Conservation (phyloP, 177 flowering plant genomes). For the Vitis hybrid region DNA sequence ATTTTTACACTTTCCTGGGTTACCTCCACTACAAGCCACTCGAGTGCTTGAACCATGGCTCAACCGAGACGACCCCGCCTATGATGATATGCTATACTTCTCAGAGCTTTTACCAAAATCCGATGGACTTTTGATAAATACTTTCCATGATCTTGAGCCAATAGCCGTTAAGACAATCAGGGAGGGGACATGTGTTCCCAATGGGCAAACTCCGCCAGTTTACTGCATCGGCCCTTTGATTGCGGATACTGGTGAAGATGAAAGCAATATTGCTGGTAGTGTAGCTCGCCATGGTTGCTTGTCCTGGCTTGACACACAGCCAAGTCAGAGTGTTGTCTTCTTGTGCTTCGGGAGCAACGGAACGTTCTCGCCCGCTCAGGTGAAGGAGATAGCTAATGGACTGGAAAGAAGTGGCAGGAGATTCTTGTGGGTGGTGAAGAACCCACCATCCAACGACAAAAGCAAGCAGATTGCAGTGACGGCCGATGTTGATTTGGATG, state of each 20-base stretch:
- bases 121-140: constrained; percentile 2
- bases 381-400: constrained; percentile 3
- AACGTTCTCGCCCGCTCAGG: not conserved
- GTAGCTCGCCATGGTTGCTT: not conserved
- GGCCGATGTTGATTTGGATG: no score
- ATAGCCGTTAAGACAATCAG: not conserved
- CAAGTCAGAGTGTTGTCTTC: constrained; percentile 7
- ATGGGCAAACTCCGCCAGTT: not conserved
- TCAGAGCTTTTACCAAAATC: not conserved
- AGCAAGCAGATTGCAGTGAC: not conserved
- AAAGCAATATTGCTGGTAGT: not conserved
- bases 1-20: not conserved
- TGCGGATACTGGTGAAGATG: not conserved
- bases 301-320: constrained; percentile 1
- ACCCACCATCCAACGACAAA: no score
- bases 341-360: constrained; percentile 7
- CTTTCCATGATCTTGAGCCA: constrained; percentile 2
- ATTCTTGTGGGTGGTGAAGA: constrained; percentile 11
- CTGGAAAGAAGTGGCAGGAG: not conserved
- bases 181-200: not conserved
- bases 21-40: not conserved
- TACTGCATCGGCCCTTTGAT: constrained; percentile 6
- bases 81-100: not conserved
- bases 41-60: not conserved
- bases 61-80: not conserved